Base-by-base conservation (phyloP, 352 stramenopile species). In the Phytophthora fragariaefolia region DNA sequence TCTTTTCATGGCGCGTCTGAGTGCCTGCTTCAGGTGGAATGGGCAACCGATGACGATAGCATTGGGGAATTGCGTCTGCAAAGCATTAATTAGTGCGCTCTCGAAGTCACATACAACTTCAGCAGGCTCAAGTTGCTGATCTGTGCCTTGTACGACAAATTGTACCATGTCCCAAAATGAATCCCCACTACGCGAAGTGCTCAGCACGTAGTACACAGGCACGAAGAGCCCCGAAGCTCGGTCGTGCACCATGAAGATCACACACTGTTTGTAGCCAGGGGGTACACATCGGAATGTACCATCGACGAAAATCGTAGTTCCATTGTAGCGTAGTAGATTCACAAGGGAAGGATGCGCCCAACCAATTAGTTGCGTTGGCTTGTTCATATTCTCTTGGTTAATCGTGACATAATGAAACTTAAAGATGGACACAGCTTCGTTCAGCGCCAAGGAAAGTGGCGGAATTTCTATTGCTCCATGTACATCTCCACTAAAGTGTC, bases 81-180 rank as follows among this genome's bases (percentile, higher is more conserved):
- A 5, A 3, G 46, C 22, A 6, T 53, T 6, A 17, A 38, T 53
- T 53, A 38, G 17, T 3, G 46, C 46, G 13, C n/a, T n/a, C n/a
- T n/a, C n/a, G n/a, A n/a, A n/a, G n/a, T n/a, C n/a, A n/a, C n/a
- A n/a, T n/a, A n/a, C n/a, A n/a, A n/a, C n/a, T n/a, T n/a, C n/a
- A n/a, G n/a, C n/a, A n/a, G n/a, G n/a, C n/a, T n/a, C n/a, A n/a
- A n/a, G n/a, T n/a, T n/a, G n/a, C n/a, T n/a, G n/a, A n/a, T n/a
- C n/a, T n/a, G n/a, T n/a, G n/a, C n/a, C n/a, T 53, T 34, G 23
- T 20, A 53, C 23, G 4, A 53, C 24, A 53, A 28, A 71, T 66
- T 59, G n/a, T 2, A 59, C 22, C 52, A 49, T 59, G 20, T 79
- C 56, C n/a, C 50, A 78, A 48, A 74, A 78, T 1, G 60, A 30